Base-by-base conservation (phyloP, 1,284 basidiomycete genomes). In the Chalciporus piperatoides region DNA sequence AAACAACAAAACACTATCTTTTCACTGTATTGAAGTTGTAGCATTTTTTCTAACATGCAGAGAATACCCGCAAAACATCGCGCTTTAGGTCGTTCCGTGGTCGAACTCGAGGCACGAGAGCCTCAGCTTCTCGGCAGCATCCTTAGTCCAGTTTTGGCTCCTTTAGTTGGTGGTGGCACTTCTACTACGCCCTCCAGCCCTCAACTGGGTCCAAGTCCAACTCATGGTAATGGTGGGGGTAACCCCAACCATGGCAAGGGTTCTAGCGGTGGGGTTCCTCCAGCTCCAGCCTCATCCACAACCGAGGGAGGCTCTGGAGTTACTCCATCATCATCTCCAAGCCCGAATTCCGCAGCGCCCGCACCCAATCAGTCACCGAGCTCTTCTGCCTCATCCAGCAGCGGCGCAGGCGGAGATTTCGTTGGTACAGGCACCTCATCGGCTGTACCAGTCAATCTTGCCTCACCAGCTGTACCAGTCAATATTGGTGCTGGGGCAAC, bases 41-140 rank as follows among this genome's bases (percentile, higher is more conserved):
- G 11, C 19, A 41, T 49, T 47, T 21, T 38, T 9, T n/a, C 28
- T 25, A 43, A 25, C 40, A 64, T 64, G 62, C 56, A 37, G 4
- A 33, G 30, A 28, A 5, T 33, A 23, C 7, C 50, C 21, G 40
- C 21, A 27, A 52, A 45, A 32, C 60, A 54, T 41, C 62, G 43
- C 35, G 38, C 33, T 24, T 30, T 57, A 19, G 37, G 39, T 12
- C 59, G 52, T 23, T 49, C 50, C 30, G 21, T 52, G 15, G 30
- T 10, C 27, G 42, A 43, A 11, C 61, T 74, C 30, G 57, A 69
- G 12, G 63, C 61, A 49, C 74, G 75, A 50, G 66, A 68, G 17
- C 74, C 74, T 23, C 56, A 67, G 6, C 71, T 75, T 51, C 63
- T 75, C 38, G 67, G 70, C 40, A 74, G 78, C 2, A 44, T 81